These are phyloP conservation scores for Actinidia polygama DNA, from an alignment of 179 eudicot genomes.

Conservation along the genomic window DNA sequence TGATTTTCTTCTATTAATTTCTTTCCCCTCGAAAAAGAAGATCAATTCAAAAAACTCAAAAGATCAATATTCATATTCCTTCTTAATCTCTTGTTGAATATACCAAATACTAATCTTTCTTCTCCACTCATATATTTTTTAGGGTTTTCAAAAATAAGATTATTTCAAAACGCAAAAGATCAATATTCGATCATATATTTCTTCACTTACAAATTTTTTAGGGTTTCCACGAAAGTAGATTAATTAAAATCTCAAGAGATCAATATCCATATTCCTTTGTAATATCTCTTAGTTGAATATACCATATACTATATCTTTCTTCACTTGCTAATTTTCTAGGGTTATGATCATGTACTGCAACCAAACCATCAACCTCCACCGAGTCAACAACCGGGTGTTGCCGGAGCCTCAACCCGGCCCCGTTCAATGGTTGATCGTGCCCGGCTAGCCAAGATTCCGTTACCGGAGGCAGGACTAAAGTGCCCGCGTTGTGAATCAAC, in stretches of 20 bases:
- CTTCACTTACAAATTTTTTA: not conserved
- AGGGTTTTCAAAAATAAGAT: not conserved
- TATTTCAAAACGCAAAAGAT: no score
- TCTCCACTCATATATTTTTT: not conserved
- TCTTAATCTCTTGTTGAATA: conserved; percentile 41
- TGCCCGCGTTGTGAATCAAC: conserved; percentile 42
- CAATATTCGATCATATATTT: no score
- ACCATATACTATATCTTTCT: not conserved
- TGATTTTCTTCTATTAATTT: conserved; percentile 21
- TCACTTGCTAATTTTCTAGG: conserved; percentile 10
- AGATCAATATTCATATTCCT: conserved; percentile 50
- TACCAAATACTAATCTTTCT: conserved; percentile 25
- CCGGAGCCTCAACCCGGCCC: conserved; percentile 29
- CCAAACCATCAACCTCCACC: conserved; percentile 32
- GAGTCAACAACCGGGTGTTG: conserved; percentile 21
- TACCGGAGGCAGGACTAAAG: conserved; percentile 43
- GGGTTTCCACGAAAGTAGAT: conserved; percentile 37
- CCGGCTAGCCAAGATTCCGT: conserved; percentile 38
- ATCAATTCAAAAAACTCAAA: conserved; percentile 9
- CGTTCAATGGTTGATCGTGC: conserved; percentile 49
- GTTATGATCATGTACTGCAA: no score
- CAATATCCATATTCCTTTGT: no score
- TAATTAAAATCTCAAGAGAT: conserved; percentile 22
- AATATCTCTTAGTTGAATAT: no score
- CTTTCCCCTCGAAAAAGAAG: conserved; percentile 22